These are phyloP conservation scores for Trifolium subterraneum DNA, from an alignment of 306 rosid genomes.

Conservation along the genomic window DNA sequence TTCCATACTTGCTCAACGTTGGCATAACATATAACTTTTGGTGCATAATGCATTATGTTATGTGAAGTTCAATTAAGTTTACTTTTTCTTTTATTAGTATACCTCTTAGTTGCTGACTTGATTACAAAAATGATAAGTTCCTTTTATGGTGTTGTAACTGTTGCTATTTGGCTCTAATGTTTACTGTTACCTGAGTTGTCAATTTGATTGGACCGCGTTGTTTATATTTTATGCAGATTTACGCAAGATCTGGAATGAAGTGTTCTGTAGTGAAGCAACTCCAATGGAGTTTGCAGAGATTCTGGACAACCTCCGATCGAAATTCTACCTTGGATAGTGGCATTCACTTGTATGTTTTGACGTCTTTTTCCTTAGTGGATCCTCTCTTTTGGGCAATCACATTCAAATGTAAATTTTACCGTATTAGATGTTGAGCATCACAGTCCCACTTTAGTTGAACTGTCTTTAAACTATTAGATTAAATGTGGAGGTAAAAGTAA, in stretches of 20 bases:
- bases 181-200: neutral
- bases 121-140: neutral
- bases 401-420: conserved; percentile 39
- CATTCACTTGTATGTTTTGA: conserved; percentile 14
- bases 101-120: neutral
- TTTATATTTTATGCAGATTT: conserved; percentile 57
- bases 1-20: neutral
- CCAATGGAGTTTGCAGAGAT: conserved; percentile 72
- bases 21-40: neutral
- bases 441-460: conserved; percentile 11
- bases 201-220: neutral
- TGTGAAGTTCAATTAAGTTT: neutral
- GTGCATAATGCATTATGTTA: conserved; percentile 21
- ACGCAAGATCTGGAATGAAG: conserved; percentile 78
- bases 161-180: conserved; percentile 9
- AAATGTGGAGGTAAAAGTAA: neutral
- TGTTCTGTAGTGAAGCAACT: conserved; percentile 70
- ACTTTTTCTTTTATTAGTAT: conserved; percentile 13
- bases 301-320: conserved; percentile 71
- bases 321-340: conserved; percentile 58
- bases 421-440: conserved; percentile 29
- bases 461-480: conserved; percentile 7
- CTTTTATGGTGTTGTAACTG: neutral
- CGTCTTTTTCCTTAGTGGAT: neutral
- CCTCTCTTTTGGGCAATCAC: conserved; percentile 5